Conservation (phyloP, 306 rosid species). For the Trifolium dubium region DNA sequence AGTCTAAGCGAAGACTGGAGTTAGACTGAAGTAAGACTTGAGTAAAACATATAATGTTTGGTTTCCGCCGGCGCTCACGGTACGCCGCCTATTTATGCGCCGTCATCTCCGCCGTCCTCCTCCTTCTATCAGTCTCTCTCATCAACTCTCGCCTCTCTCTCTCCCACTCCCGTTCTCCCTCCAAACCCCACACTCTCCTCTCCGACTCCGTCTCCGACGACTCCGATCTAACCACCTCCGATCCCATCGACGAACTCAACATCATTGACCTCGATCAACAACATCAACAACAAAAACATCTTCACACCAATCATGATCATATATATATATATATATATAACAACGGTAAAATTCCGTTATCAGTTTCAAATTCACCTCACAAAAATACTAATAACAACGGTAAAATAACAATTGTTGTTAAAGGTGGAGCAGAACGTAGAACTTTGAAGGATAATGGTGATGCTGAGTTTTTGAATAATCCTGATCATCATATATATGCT, state of each 20-base stretch:
- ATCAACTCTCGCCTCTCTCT: slow-evolving; percentile 81
- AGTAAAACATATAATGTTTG: slow-evolving; percentile 35
- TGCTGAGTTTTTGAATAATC: slow-evolving; percentile 14
- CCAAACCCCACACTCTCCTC: slow-evolving; percentile 40
- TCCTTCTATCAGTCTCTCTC: slow-evolving; percentile 76
- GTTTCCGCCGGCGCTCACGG: slow-evolving; percentile 70
- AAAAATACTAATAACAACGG: slow-evolving; percentile 29
- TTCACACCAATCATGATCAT: not conserved
- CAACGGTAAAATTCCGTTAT: too few species aligned
- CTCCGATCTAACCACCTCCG: slow-evolving; percentile 41
- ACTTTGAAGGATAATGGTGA: slow-evolving; percentile 40
- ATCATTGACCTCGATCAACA: slow-evolving; percentile 51
- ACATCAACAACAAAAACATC: not conserved
- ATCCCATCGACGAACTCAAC: slow-evolving; percentile 81
- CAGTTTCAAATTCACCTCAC: slow-evolving; percentile 44
- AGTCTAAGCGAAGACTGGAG: not conserved
- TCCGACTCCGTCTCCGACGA: slow-evolving; percentile 49
- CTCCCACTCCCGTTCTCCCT: slow-evolving; percentile 46
- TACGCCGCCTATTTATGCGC: slow-evolving; percentile 71
- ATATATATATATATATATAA: too few species aligned
- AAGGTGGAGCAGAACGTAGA: slow-evolving; percentile 45
- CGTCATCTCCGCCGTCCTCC: slow-evolving; percentile 65
- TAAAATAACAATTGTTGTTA: not conserved
- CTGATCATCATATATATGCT: slow-evolving; percentile 65
- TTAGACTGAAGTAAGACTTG: not conserved